A percentile compares a stretch with the other conserved stretches of the same genome.
phyloP scores from a whole-genome alignment of 2,329 filamentous ascomycete genomes.

The Claviceps sp. region DNA sequence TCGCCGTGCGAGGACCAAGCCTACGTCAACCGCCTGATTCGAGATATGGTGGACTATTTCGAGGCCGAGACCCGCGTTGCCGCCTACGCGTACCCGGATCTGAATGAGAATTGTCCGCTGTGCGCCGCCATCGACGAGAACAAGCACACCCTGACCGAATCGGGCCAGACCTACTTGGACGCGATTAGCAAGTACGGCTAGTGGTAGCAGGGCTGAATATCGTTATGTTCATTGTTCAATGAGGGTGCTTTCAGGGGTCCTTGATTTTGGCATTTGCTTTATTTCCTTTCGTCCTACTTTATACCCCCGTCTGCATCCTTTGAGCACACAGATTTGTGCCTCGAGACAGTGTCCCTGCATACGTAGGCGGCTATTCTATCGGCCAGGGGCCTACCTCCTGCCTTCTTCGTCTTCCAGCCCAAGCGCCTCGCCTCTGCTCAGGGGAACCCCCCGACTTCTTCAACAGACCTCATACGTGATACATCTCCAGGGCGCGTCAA shows the following conservation, averaged over 20 bases:
- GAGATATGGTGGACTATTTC: background rate
- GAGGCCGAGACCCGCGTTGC: background rate
- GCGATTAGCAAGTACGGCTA: background rate
- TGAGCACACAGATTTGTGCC: too few species aligned
- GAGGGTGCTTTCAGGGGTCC: too few species aligned
- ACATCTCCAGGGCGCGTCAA: too few species aligned
- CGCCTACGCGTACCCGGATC: background rate
- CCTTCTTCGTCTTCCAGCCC: too few species aligned
- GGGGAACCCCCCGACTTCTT: too few species aligned
- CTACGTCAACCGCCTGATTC: background rate
- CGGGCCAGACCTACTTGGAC: background rate
- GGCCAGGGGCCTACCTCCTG: too few species aligned
- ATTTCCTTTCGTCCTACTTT: background rate
- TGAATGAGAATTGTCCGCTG: background rate
- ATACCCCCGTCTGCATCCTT: too few species aligned
- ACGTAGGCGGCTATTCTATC: too few species aligned
- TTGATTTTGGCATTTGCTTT: background rate
- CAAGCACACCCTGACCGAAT: background rate
- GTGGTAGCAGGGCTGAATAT: background rate
- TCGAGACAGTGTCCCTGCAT: too few species aligned
- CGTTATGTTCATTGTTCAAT: too few species aligned
- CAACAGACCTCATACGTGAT: too few species aligned
- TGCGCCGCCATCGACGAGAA: background rate
- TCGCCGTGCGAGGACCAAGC: background rate
- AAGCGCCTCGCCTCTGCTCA: too few species aligned